These are phyloP conservation scores for Coniochaeta sp. DNA, from an alignment of 2,329 filamentous ascomycete genomes.

Conservation along the genomic window DNA sequence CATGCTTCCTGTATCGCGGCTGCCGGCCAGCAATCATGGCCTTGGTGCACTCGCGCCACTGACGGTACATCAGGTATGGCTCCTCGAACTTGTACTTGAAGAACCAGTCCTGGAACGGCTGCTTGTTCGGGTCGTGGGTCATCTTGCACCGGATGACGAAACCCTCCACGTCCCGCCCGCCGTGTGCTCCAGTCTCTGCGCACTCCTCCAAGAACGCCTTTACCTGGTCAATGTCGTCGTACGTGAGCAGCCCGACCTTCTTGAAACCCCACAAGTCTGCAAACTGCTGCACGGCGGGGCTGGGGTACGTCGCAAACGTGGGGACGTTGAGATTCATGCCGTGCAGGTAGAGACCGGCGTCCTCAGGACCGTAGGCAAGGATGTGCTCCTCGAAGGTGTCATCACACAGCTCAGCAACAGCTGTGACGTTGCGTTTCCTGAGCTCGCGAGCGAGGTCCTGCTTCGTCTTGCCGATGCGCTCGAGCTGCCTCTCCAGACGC, in stretches of 20 bases:
- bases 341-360: constrained; percentile 88
- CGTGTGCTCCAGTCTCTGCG: constrained; percentile 82
- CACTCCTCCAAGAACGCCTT: constrained; percentile 76
- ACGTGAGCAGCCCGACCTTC: constrained; percentile 73
- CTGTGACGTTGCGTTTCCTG: constrained; percentile 77
- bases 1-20: constrained; percentile 79
- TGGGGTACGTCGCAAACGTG: constrained; percentile 80
- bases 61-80: constrained; percentile 96
- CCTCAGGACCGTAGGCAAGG: constrained; percentile 73
- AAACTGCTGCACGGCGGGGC: constrained; percentile 77
- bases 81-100: constrained; percentile 99
- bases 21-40: constrained; percentile 68
- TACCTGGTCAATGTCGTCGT: constrained; percentile 67
- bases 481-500: constrained; percentile 76
- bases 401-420: constrained; percentile 93
- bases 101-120: constrained; percentile 84
- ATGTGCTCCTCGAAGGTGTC: constrained; percentile 97
- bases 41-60: constrained; percentile 97
- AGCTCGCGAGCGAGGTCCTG: constrained; percentile 71
- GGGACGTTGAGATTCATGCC: constrained; percentile 96
- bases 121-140: constrained; percentile 38
- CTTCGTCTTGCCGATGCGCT: constrained; percentile 68
- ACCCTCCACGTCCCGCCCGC: constrained; percentile 88
- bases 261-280: constrained; percentile 91
- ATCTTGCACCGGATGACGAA: constrained; percentile 90